These are phyloP conservation scores for Xerocomellus dryophilus DNA, from an alignment of 768 basidiomycete species.

Conservation along the genomic window DNA sequence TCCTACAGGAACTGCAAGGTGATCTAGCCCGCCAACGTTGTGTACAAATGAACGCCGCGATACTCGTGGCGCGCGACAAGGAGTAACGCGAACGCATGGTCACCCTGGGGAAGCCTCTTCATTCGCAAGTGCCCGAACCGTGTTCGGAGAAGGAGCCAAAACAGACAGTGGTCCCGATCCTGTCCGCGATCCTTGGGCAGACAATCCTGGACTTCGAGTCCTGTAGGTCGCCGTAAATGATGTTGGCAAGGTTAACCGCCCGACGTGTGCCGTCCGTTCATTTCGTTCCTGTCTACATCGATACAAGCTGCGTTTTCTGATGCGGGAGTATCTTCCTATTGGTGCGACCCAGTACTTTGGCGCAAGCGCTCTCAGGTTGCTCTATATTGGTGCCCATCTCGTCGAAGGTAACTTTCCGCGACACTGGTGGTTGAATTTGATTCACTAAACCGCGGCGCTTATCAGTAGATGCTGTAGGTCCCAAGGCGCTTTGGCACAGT, in stretches of 20 bases:
- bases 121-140: conserved; percentile 4
- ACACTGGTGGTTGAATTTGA: not conserved
- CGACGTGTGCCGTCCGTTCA: not conserved
- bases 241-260: not conserved
- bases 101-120: conserved; percentile 7
- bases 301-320: conserved; percentile 3
- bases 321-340: not conserved
- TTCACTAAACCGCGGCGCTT: not conserved
- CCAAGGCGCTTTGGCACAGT: not conserved
- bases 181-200: conserved; percentile 23
- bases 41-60: conserved; percentile 49
- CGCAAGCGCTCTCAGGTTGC: not conserved
- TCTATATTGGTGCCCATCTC: not conserved
- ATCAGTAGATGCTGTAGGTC: not conserved
- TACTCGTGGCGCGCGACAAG: conserved; percentile 54
- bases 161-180: not conserved
- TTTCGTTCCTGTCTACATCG: not conserved
- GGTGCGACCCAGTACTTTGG: not conserved
- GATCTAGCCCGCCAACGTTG: conserved; percentile 53
- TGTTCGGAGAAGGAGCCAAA: conserved; percentile 9
- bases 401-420: not conserved
- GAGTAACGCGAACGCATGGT: conserved; percentile 39
- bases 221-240: conserved; percentile 29
- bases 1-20: conserved; percentile 53
- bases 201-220: conserved; percentile 35